Percentiles rank a stretch among this genome's conserved stretches.
Evolutionary conservation across 2,329 filamentous ascomycete species (phyloP).

Genomic region (Trichoderma aggressivum): DNA sequence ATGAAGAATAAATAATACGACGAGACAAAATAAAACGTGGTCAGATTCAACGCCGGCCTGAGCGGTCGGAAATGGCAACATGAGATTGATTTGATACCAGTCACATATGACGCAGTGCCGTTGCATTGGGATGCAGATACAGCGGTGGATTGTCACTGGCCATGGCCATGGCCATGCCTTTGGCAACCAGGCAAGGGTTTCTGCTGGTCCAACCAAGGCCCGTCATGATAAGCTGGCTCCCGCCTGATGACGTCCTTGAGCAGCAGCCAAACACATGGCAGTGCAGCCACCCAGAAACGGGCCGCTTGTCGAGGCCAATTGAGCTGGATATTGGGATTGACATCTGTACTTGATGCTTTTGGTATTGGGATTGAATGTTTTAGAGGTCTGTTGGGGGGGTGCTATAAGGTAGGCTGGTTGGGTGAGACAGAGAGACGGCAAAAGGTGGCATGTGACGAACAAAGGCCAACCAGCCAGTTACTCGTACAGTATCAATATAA

Average conservation of each 20-base stretch:
- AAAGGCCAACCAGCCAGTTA: not conserved
- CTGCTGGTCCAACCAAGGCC: not conserved
- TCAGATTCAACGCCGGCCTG: not conserved
- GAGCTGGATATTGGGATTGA: too few species aligned
- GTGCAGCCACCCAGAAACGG: not conserved
- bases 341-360: too few species aligned
- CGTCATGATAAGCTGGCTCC: constrained; percentile 3
- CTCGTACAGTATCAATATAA: not conserved
- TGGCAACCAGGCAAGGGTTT: constrained; percentile 2
- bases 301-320: not conserved
- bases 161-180: not conserved
- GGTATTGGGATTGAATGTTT: not conserved
- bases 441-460: not conserved
- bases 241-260: constrained; percentile 16
- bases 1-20: too few species aligned
- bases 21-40: not conserved
- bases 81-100: not conserved
- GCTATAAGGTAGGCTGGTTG: not conserved
- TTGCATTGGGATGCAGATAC: not conserved
- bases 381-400: not conserved
- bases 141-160: not conserved
- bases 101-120: constrained; percentile 3
- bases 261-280: constrained; percentile 1
- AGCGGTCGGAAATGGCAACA: not conserved
- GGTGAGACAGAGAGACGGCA: not conserved